Conservation (phyloP, 495 filamentous ascomycete species). For the Penicillium robsamsonii region DNA sequence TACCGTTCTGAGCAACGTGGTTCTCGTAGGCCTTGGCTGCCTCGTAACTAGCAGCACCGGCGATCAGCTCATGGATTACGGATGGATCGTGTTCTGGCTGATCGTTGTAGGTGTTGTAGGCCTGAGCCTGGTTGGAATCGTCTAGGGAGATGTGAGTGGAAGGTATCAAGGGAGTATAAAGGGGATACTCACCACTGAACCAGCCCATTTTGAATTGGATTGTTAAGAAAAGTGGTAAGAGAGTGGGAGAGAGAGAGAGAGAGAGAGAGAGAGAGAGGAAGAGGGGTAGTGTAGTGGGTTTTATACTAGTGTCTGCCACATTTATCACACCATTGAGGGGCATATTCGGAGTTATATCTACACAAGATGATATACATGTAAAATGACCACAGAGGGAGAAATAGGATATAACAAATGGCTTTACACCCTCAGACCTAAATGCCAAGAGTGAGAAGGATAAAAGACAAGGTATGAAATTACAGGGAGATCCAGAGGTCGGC, state of each 20-base stretch:
- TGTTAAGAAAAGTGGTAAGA: background rate
- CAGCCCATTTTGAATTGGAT: conserved; percentile 25
- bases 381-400: background rate
- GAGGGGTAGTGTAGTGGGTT: background rate
- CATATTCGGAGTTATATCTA: background rate
- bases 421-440: background rate
- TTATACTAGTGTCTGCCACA: conserved; percentile 2
- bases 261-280: background rate
- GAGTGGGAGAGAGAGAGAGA: background rate
- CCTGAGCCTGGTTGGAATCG: conserved; percentile 29
- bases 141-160: conserved; percentile 5
- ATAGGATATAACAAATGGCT: background rate
- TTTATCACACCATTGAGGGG: conserved; percentile 3
- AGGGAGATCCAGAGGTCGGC: conserved; percentile 16
- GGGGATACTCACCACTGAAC: conserved; percentile 20
- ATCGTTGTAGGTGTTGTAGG: conserved; percentile 44
- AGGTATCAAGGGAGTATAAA: background rate
- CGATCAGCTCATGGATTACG: conserved; percentile 65
- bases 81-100: conserved; percentile 47
- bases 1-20: conserved; percentile 60
- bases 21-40: conserved; percentile 73
- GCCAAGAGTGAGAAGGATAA: background rate
- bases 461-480: conserved; percentile 18
- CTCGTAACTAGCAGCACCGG: conserved; percentile 69
- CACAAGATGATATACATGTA: background rate